Percentiles rank a stretch among this genome's conserved stretches.
Conservation (phyloP, 2,329 filamentous ascomycete genomes). For the Purpureocillium lavendulum region DNA sequence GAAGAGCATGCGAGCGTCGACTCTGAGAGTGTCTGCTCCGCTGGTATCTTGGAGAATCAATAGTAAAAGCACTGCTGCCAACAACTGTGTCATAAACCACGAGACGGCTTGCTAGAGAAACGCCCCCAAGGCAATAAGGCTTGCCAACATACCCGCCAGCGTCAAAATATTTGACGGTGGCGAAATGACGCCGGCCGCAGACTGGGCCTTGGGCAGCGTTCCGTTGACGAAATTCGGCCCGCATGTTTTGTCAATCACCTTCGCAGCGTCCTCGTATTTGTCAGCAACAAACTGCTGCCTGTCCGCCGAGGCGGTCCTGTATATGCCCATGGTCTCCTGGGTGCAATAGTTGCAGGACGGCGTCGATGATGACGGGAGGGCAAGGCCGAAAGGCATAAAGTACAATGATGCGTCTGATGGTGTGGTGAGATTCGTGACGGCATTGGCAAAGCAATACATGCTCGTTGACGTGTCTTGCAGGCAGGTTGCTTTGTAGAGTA, state of each 20-base stretch:
- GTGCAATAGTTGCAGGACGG: slow-evolving; percentile 73
- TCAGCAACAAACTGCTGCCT: slow-evolving; percentile 55
- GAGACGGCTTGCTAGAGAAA: too few relatives aligned
- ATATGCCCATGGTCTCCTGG: slow-evolving; percentile 74
- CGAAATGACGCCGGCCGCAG: slow-evolving; percentile 7
- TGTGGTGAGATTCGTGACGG: slow-evolving; percentile 66
- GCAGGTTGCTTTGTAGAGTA: slow-evolving; percentile 74
- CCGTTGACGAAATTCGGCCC: slow-evolving; percentile 49
- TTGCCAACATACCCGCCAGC: slow-evolving; percentile 6
- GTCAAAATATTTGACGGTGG: slow-evolving; percentile 8
- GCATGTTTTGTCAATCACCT: slow-evolving; percentile 61
- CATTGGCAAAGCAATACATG: slow-evolving; percentile 76
- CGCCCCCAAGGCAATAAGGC: slow-evolving; percentile 9
- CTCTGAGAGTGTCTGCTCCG: too few relatives aligned
- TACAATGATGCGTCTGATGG: slow-evolving; percentile 74
- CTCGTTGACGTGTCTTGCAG: slow-evolving; percentile 56
- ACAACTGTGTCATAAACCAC: too few relatives aligned
- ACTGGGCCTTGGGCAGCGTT: slow-evolving; percentile 33
- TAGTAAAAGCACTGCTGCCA: too few relatives aligned
- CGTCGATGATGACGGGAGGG: slow-evolving; percentile 56
- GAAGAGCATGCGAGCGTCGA: too few relatives aligned
- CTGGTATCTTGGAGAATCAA: too few relatives aligned
- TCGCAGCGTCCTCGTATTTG: slow-evolving; percentile 65
- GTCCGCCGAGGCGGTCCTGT: slow-evolving; percentile 59
- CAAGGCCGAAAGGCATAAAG: slow-evolving; percentile 70